Base-by-base conservation (phyloP, 2,329 filamentous ascomycete genomes). In the Geosmithia morbida region DNA sequence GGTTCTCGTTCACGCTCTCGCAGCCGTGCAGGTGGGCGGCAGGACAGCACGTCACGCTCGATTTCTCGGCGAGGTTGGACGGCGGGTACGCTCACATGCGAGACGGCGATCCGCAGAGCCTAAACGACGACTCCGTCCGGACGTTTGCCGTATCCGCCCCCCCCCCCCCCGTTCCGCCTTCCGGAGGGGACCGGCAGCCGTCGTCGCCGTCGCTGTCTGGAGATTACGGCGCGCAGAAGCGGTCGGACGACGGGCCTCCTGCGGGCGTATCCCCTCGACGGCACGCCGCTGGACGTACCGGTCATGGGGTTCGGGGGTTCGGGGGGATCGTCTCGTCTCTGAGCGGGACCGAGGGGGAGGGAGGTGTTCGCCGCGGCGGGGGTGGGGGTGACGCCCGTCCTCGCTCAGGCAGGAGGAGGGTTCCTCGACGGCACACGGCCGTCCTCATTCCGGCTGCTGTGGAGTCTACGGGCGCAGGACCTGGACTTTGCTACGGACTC, bases 61-160 rank as follows among this genome's bases (percentile, higher is more conserved):
- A 85, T 50, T 88, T 94, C 56, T 68, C 72, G 13, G 60, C 69
- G 0, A 80, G 89, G 55, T 66, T 94, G 1, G 78, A 84, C 52
- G 61, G 70, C 11, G 87, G 87, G 1, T 94, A 87, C 61, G 77
- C 73, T 45, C 88, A 94, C 59, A 94, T 94, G 87, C 71, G 79
- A 2, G 81, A 94, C 52, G 78, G 84, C 49, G 86, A 94, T 53
- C 87, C 87, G 5, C 72, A 73, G 52, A 85, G 79, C 54, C 61
- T 94, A 16, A 95, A 94, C 55, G 87, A 94, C 58, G 87, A 95
- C 58, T 89, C 79, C 51, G 69, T 92, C 4, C 71, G 87, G 26
- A 94, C 87, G 0, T 94, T 94, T 57, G 94, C 87, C 2, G 73
- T 94, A 0, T 85, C 83, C 1, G 85, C 74, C 2, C 62, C 67